Evolutionary conservation across 495 filamentous ascomycete species (phyloP).

Genomic region (Neurospora sp.): DNA sequence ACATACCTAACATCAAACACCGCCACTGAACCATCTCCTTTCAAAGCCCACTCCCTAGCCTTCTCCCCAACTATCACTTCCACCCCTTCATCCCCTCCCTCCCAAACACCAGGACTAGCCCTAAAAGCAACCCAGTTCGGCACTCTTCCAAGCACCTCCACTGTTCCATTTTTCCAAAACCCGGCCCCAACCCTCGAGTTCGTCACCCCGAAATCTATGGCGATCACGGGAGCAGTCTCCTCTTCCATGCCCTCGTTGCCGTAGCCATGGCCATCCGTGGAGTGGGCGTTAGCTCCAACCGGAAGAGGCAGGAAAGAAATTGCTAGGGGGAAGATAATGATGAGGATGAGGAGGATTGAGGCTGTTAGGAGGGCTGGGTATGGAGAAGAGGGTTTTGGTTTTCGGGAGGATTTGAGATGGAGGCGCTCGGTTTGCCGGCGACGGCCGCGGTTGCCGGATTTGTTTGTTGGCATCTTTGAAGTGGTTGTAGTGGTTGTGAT

Average conservation of each 20-base stretch:
- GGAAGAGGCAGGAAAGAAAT: background rate
- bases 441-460: background rate
- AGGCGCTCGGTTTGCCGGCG: background rate
- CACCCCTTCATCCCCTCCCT: background rate
- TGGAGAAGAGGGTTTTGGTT: background rate
- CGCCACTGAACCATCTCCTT: too few species aligned
- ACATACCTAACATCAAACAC: background rate
- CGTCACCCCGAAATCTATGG: conserved; percentile 96
- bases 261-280: background rate
- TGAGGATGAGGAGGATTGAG: background rate
- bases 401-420: background rate
- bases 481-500: background rate
- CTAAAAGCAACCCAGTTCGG: conserved; percentile 96
- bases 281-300: background rate
- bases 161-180: conserved; percentile 82
- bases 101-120: conserved; percentile 28
- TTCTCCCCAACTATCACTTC: background rate
- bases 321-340: background rate
- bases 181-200: conserved; percentile 76
- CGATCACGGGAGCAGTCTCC: conserved; percentile 54
- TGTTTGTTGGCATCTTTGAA: background rate
- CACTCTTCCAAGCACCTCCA: conserved; percentile 76
- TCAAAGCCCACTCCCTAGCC: background rate
- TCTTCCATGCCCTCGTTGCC: background rate
- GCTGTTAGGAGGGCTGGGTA: background rate